Percentiles rank a stretch among this genome's conserved stretches.
phyloP scores from a whole-genome alignment of 2,329 filamentous ascomycete genomes.

The Dothistroma pini region DNA sequence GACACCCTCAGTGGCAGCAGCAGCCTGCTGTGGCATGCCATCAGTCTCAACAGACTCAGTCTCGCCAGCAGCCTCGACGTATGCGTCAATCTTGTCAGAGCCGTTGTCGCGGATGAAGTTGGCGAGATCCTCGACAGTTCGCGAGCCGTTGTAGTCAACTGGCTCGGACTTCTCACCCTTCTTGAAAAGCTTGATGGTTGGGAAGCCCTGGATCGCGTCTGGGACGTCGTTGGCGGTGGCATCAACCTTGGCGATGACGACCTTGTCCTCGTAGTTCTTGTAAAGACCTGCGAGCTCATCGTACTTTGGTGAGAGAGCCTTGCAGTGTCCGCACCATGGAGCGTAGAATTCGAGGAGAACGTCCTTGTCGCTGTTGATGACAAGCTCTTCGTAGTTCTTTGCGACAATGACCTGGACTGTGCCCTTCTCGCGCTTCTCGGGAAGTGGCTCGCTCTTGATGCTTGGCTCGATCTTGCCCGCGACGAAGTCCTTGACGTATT shows the following conservation, averaged over 20 bases:
- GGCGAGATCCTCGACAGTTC: conserved; percentile 86
- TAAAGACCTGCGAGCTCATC: conserved; percentile 60
- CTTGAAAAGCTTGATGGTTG: conserved; percentile 97
- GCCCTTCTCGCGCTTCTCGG: conserved; percentile 79
- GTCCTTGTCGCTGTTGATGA: conserved; percentile 92
- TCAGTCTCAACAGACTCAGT: conserved; percentile 45
- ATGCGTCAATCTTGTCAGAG: conserved; percentile 74
- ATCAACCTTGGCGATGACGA: conserved; percentile 82
- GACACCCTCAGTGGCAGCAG: conserved; percentile 39
- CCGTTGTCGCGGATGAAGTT: conserved; percentile 94
- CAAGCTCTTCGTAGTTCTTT: conserved; percentile 87
- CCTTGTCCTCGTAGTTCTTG: conserved; percentile 45
- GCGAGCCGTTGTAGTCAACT: conserved; percentile 80
- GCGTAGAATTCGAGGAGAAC: conserved; percentile 98
- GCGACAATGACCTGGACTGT: conserved; percentile 85
- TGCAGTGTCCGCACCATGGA: conserved; percentile 73
- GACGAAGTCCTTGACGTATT: conserved; percentile 82
- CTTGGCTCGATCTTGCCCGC: conserved; percentile 88
- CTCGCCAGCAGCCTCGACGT: conserved; percentile 50
- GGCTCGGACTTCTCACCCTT: conserved; percentile 83
- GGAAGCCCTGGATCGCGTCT: conserved; percentile 95
- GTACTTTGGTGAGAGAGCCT: conserved; percentile 65
- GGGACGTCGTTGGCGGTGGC: conserved; percentile 95
- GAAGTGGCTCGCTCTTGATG: conserved; percentile 97
- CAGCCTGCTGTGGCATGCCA: conserved; percentile 46